Percentiles rank a stretch among this genome's conserved stretches.
Conservation (phyloP, 768 basidiomycete species). For the Piloderma croceum region DNA sequence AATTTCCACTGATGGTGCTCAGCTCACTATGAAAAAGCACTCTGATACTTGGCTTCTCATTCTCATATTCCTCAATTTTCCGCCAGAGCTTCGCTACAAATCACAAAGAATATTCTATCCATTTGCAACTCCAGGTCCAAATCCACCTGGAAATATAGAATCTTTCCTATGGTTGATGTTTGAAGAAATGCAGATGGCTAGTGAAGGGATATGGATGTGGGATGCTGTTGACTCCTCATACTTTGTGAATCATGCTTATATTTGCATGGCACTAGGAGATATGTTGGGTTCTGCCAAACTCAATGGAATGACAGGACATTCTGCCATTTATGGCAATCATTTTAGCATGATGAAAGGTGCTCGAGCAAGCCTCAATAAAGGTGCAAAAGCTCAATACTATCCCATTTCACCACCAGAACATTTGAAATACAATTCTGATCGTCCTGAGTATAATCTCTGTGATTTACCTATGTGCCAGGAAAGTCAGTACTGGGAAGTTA, state of each 20-base stretch:
- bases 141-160: slow-evolving; percentile 23
- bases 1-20: too few species aligned
- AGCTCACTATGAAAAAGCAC: slow-evolving; percentile 31
- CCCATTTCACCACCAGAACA: slow-evolving; percentile 20
- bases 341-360: too few species aligned
- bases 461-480: slow-evolving; percentile 20
- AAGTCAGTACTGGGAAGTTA: slow-evolving; percentile 19
- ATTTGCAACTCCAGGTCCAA: too few species aligned
- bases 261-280: too few species aligned
- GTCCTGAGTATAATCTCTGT: slow-evolving; percentile 18
- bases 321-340: too few species aligned
- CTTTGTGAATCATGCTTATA: too few species aligned
- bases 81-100: slow-evolving; percentile 17
- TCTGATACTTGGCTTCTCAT: slow-evolving; percentile 24
- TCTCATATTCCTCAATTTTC: too few species aligned
- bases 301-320: too few species aligned
- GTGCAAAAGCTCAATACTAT: slow-evolving; percentile 16
- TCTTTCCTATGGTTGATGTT: slow-evolving; percentile 21
- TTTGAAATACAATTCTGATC: slow-evolving; percentile 18
- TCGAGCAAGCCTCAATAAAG: slow-evolving; percentile 14
- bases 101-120: slow-evolving; percentile 18
- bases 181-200: slow-evolving; percentile 22
- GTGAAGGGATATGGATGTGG: slow-evolving; percentile 26
- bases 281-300: too few species aligned
- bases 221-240: too few species aligned